Evolutionary conservation across 164 flowering plant genomes (phyloP), one percentile per base, ranked within the genome.

Genomic region (Protea cynaroides): DNA sequence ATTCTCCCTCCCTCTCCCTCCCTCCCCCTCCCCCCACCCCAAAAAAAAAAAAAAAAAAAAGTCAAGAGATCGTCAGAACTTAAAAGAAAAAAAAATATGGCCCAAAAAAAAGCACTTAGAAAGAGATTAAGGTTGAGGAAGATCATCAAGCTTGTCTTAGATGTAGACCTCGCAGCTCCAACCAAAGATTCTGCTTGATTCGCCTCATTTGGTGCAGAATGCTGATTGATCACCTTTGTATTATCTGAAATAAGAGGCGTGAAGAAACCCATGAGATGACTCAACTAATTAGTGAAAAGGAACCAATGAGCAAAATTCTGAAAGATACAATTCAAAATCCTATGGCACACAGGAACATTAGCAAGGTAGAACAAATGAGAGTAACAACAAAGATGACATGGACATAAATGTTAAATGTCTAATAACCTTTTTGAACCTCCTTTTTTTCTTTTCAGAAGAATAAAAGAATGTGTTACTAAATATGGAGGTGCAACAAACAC

Each of bases 111-210:
- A n/a, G n/a, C n/a, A n/a, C n/a, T n/a, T n/a, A n/a, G 34, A 29
- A 29, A 29, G 5, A 29, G 34, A 29, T 2, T 29, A 29, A 29
- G 34, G 34, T 40, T 40, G 14, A 3, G 4, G 46, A 9, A 40
- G 4, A 12, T 49, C 15, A 15, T 15, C 4, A 15, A 49, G 17
- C 6, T 12, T 49, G 17, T 49, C n/a, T 40, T 12, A 52, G 44
- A 56, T 37, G 67, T 23, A 62, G 19, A 86, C 90, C 83, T 86
- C 24, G 56, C 82, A 66, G 74, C 80, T 65, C 68, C 82, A 58
- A 74, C 60, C 37, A 21, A 72, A 56, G 75, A 15, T 59, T 71
- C 65, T 36, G 72, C 71, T 65, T 71, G 81, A 72, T 58, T 69
- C 7, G 70, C 65, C 53, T 75, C 76, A 65, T 18, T 64, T 40